Percentiles rank a stretch among this genome's conserved stretches.
Evolutionary conservation across 306 rosid genomes (phyloP).

Genomic region (Herpetospermum pedunculosum): DNA sequence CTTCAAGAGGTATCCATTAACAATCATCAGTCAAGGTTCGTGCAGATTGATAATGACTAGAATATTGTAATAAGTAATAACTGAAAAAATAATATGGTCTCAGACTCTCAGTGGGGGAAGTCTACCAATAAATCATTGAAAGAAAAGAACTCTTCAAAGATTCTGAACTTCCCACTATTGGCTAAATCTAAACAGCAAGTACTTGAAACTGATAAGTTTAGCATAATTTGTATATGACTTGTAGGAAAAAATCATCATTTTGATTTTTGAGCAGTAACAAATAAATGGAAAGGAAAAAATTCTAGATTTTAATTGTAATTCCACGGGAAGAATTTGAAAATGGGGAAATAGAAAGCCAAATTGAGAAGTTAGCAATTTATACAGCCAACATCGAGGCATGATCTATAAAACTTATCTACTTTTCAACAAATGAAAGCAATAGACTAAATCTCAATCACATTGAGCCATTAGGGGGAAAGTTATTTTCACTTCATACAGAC

Average conservation of each 20-base stretch:
- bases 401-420: neutral
- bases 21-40: constrained; percentile 12
- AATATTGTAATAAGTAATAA: constrained; percentile 1
- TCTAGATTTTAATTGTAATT: neutral
- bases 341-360: neutral
- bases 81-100: neutral
- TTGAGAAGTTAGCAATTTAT: neutral
- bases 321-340: neutral
- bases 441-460: too few relatives aligned
- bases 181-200: neutral
- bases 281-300: neutral
- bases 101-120: neutral
- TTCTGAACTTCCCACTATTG: neutral
- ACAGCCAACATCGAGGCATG: neutral
- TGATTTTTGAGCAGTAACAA: neutral
- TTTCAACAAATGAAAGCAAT: too few relatives aligned
- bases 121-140: neutral
- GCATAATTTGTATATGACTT: neutral
- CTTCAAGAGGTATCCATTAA: constrained; percentile 21
- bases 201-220: neutral
- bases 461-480: too few relatives aligned
- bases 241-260: neutral
- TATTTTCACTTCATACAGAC: too few relatives aligned
- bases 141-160: neutral
- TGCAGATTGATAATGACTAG: neutral